Base-by-base conservation (phyloP, 2,329 filamentous ascomycete species). In the Penicillium olsonii region DNA sequence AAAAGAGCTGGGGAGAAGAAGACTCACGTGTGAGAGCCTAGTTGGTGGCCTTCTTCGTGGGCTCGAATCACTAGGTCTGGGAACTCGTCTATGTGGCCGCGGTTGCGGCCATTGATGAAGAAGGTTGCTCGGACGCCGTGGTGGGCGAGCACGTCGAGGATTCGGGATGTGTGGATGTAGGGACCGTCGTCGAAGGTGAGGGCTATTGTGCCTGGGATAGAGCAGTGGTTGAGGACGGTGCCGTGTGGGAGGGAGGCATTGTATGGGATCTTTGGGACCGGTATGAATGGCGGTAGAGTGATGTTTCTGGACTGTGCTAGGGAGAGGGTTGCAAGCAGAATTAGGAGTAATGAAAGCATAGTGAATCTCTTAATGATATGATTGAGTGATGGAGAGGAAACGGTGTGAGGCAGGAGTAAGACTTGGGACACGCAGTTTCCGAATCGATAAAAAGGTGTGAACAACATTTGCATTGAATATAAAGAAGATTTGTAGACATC, bases 161-260 rank as follows among this genome's bases (percentile, higher is more conserved):
- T 74, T 41, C 80, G 75, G 18, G 69, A 61, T 2, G 83, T 87
- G 66, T 82, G 84, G 27, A 75, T 68, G 58, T 77, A 81, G 12
- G 84, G 84, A 0, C 84, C 84, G 59, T 87, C 84, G 55, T 87
- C 84, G 57, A 81, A 87, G 8, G 84, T 87, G 17, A 87, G 64
- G 11, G 84, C 84, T 53, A 87, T 78, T 15, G 79, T 78, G 35
- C 81, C 80, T 2, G 76, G 71, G 2, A 72, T 68, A 14, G 54
- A 59, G 55, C 74, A 75, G 29, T 62, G 59, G 24, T 60, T 60
- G 49, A 73, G 65, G 27, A 83, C 64, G 2, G 73, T 75, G 26
- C 80, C 81, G 48, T 62, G 56, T 11, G 66, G 59, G 14, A 68
- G 50, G 2, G 54, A 52, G n/a, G 19, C 15, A 17, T 42, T 1